Percentiles rank a stretch among this genome's conserved stretches.
phyloP scores from a whole-genome alignment of 192 early-diverging fungal genomes.

The Backusella parvicylindrica region DNA sequence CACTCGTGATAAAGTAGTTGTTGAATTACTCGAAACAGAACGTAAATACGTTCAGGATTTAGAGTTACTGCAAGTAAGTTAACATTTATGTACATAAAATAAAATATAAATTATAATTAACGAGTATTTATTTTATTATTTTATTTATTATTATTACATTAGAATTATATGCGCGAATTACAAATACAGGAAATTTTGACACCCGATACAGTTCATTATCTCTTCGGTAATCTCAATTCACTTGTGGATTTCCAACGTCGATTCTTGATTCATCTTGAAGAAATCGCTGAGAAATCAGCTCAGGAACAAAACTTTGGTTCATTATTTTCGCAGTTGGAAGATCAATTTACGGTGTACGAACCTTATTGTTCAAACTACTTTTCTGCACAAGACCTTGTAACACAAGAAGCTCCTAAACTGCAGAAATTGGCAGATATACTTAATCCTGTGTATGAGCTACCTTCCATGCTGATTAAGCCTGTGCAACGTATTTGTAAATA shows the following conservation, averaged over 20 bases:
- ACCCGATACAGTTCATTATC: constrained; percentile 72
- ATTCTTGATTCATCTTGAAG: constrained; percentile 90
- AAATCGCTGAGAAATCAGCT: constrained; percentile 60
- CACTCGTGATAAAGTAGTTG: constrained; percentile 83
- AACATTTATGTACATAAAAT: background rate
- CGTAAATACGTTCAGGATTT: constrained; percentile 88
- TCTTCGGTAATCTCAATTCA: constrained; percentile 92
- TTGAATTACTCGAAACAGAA: constrained; percentile 92
- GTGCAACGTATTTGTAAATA: constrained; percentile 99
- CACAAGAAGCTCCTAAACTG: constrained; percentile 59
- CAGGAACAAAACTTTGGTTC: constrained; percentile 88
- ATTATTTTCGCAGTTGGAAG: constrained; percentile 81
- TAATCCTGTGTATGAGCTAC: constrained; percentile 84
- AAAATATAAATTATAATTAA: background rate
- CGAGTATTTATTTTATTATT: background rate
- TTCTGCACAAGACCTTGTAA: constrained; percentile 66
- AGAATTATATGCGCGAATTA: constrained; percentile 72
- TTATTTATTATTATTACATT: constrained; percentile 32
- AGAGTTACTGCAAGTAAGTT: constrained; percentile 65
- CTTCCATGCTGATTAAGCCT: constrained; percentile 94
- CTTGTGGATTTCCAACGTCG: constrained; percentile 94
- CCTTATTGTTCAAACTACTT: constrained; percentile 93
- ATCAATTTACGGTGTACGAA: constrained; percentile 82
- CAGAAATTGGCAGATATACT: constrained; percentile 62
- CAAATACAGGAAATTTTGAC: constrained; percentile 68